These are phyloP conservation scores for Pseudoneurospora amorphoporcata DNA, from an alignment of 495 filamentous ascomycete genomes.

Conservation along the genomic window DNA sequence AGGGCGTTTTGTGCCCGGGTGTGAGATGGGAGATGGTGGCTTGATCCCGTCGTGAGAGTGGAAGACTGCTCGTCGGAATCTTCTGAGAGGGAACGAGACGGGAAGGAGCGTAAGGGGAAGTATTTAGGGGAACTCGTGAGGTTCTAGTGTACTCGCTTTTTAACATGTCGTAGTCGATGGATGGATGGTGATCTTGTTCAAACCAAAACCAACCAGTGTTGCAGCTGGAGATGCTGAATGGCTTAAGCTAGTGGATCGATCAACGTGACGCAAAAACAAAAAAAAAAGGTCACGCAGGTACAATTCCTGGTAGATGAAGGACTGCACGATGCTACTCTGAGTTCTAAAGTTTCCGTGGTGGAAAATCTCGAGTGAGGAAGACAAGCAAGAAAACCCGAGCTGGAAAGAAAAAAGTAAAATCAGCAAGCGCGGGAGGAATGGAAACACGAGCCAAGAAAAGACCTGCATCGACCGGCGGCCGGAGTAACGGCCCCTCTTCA, in stretches of 20 bases:
- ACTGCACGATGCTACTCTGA: neutral
- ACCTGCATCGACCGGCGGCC: neutral
- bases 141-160: neutral
- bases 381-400: neutral
- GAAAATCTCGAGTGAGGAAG: no score
- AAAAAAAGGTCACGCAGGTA: neutral
- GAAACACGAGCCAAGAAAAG: neutral
- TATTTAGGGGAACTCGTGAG: neutral
- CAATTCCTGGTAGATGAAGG: neutral
- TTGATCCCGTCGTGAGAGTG: neutral
- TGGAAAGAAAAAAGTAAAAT: neutral
- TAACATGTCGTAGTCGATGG: neutral
- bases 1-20: neutral
- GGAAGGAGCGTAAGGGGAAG: no score
- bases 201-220: no score
- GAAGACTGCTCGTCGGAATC: rapidly evolving
- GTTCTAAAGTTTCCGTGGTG: neutral
- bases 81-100: no score
- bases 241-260: neutral
- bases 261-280: neutral
- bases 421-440: neutral
- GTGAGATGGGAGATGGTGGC: neutral
- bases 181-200: neutral
- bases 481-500: neutral
- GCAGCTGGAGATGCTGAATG: no score